Percentiles rank a stretch among this genome's conserved stretches.
phyloP scores from a whole-genome alignment of 495 filamentous ascomycete genomes.

The Xylaria grammica region DNA sequence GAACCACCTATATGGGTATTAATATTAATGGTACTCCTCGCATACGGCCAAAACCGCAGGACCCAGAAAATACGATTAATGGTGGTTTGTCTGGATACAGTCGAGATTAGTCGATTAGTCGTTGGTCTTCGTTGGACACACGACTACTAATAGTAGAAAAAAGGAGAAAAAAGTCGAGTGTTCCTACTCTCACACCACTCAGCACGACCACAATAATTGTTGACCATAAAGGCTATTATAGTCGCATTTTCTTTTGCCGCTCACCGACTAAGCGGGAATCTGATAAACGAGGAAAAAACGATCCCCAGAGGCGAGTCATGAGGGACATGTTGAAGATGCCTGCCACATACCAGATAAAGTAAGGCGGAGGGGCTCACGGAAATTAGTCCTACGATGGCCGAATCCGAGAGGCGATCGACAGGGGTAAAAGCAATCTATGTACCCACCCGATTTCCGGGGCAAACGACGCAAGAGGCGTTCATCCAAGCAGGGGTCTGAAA shows the following conservation, averaged over 20 bases:
- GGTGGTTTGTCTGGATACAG: too few species aligned
- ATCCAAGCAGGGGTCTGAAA: constrained; percentile 12
- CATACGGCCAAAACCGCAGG: too few species aligned
- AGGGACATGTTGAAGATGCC: background rate
- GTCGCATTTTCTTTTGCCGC: background rate
- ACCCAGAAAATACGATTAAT: too few species aligned
- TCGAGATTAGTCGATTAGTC: too few species aligned
- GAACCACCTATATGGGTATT: too few species aligned
- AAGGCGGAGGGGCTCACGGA: background rate
- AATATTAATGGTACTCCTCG: too few species aligned
- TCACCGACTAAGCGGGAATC: background rate
- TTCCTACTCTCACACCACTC: too few species aligned
- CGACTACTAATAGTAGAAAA: too few species aligned
- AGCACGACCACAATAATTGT: too few species aligned
- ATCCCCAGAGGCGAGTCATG: background rate
- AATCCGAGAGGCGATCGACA: constrained; percentile 17
- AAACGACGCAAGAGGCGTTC: background rate
- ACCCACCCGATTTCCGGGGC: constrained; percentile 9
- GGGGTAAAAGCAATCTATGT: background rate
- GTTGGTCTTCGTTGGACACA: too few species aligned
- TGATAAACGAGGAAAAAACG: background rate
- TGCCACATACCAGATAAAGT: background rate
- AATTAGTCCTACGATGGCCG: constrained; percentile 9
- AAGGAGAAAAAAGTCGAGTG: too few species aligned
- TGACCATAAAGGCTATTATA: too few species aligned